Percentiles rank a stretch among this genome's conserved stretches.
These are phyloP conservation scores for Mollisiaceae sp. DNA, from an alignment of 2,329 filamentous ascomycete genomes.

Conservation along the genomic window DNA sequence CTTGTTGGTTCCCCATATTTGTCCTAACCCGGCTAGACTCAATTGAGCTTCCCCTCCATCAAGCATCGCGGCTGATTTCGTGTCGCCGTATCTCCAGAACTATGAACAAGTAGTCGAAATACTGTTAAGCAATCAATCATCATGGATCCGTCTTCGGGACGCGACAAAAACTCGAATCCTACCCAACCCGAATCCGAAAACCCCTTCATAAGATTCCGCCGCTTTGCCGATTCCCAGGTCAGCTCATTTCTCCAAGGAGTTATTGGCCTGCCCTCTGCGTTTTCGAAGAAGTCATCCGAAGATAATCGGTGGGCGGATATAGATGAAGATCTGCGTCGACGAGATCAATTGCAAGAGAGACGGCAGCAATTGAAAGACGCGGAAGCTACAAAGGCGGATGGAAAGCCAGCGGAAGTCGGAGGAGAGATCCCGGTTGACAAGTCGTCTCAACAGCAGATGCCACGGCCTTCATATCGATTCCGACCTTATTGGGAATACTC, in stretches of 20 bases:
- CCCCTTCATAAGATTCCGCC: conserved; percentile 42
- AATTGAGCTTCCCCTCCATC: conserved; percentile 10
- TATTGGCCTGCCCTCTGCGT: conserved; percentile 41
- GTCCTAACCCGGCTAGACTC: background rate
- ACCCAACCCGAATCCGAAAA: conserved; percentile 34
- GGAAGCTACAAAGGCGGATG: conserved; percentile 19
- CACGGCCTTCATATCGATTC: background rate
- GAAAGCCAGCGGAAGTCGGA: background rate
- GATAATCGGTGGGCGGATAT: conserved; percentile 37
- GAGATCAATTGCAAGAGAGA: conserved; percentile 36
- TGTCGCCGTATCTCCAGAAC: background rate
- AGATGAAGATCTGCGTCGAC: conserved; percentile 36
- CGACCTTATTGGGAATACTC: background rate
- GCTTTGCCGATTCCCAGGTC: conserved; percentile 41
- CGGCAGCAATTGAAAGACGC: conserved; percentile 33
- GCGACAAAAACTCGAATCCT: conserved; percentile 24
- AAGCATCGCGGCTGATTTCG: background rate
- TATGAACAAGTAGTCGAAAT: background rate
- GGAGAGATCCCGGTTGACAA: conserved; percentile 29
- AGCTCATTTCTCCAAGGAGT: conserved; percentile 42
- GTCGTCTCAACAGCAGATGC: conserved; percentile 1
- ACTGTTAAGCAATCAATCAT: conserved; percentile 14
- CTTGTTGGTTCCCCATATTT: conserved; percentile 15
- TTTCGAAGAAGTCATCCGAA: conserved; percentile 31
- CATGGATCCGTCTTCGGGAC: conserved; percentile 34